Evolutionary conservation across 345 rosid genomes (phyloP), one percentile per base, ranked within the genome.

Genomic region (Euphorbia tirucalli): DNA sequence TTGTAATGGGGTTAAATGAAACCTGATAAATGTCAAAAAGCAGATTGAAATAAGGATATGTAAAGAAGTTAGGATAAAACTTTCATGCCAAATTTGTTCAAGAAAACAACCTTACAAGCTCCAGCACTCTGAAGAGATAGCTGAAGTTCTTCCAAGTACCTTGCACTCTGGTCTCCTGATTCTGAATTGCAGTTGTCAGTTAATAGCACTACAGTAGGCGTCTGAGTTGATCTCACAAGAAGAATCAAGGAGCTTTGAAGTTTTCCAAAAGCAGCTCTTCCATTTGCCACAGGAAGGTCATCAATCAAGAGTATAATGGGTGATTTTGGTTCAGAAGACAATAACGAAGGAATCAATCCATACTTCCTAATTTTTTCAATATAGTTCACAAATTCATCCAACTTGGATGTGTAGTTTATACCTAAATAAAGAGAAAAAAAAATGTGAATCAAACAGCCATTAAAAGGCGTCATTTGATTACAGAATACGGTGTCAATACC

Each of bases 331-430:
- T 78, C 85, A 57, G 66, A 73, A 65, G 66, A 19, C 64, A 56
- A 57, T n/a, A 88, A 83, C 67, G 88, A 74, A 65, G 85, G 70
- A 69, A 92, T 85, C 73, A 86, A 64, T 58, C 96, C 93, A 50
- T 86, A 90, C 81, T 87, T 90, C 81, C 96, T 85, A 68, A 82
- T 71, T 80, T 81, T 86, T 81, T 89, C 97, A 63, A 86, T 85
- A 84, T 88, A 92, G 82, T 77, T 79, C 76, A 88, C 88, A 82
- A 92, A 95, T 82, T 90, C 97, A 77, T 92, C 97, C 87, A 95
- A 81, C 90, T 95, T 92, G 14, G 99, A 95, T 46, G 81, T 78
- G 85, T 95, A 95, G 18, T 69, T 83, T 13, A 84, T 75, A 66
- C 96, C 97, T 94, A 80, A 13, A 22, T 63, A 78, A 65, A 75